Evolutionary conservation across 2,329 filamentous ascomycete genomes (phyloP).

Genomic region (Tolypocladium album): DNA sequence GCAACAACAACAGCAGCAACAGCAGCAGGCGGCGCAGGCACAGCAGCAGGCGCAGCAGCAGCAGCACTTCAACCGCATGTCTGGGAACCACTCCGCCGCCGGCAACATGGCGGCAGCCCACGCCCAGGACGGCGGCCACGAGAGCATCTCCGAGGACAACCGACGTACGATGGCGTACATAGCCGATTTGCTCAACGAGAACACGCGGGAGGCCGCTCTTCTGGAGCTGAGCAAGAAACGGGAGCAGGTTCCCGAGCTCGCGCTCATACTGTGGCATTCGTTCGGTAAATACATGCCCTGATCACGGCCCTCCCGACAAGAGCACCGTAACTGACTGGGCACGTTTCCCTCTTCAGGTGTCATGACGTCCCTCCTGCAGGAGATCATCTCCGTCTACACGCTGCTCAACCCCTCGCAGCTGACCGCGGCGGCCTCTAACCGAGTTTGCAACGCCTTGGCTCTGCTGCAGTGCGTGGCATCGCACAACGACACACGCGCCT

Average conservation of each 20-base stretch:
- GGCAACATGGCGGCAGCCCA: constrained; percentile 33
- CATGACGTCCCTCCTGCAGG: constrained; percentile 94
- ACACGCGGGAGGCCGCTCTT: constrained; percentile 78
- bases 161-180: constrained; percentile 87
- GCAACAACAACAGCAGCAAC: constrained; percentile 30
- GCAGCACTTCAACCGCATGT: constrained; percentile 64
- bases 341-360: constrained; percentile 50
- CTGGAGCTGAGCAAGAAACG: constrained; percentile 97
- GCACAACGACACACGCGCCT: constrained; percentile 87
- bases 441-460: constrained; percentile 93
- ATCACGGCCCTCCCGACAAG: background rate
- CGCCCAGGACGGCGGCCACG: constrained; percentile 45
- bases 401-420: constrained; percentile 93
- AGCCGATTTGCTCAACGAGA: constrained; percentile 79
- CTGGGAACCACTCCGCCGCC: constrained; percentile 49
- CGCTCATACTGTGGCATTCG: constrained; percentile 94
- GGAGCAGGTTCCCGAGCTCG: constrained; percentile 93
- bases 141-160: constrained; percentile 79
- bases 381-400: constrained; percentile 98
- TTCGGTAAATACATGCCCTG: constrained; percentile 56
- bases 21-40: constrained; percentile 23
- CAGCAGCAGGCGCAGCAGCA: constrained; percentile 36
- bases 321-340: background rate
- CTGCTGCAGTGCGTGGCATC: constrained; percentile 94
- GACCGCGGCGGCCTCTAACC: constrained; percentile 92